Evolutionary conservation across 805 yeast genomes (phyloP).

Genomic region (Schizosaccharomyces japonicus): DNA sequence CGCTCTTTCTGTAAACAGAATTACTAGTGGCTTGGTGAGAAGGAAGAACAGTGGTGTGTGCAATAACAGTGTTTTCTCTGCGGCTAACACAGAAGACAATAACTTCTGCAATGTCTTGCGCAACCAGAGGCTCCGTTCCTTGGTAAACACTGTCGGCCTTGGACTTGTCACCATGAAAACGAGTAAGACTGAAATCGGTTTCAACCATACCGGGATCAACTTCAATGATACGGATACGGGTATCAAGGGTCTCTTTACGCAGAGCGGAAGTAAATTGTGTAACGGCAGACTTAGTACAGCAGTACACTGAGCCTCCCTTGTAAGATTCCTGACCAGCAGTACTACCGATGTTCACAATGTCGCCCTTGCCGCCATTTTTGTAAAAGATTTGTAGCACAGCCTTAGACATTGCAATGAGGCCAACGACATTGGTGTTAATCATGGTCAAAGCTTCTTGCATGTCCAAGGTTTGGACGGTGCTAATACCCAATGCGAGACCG

Average conservation of each 20-base stretch:
- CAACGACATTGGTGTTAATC: conserved; percentile 73
- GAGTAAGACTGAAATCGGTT: conserved; percentile 37
- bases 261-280: conserved; percentile 32
- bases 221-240: conserved; percentile 47
- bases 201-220: conserved; percentile 62
- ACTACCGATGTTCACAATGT: conserved; percentile 41
- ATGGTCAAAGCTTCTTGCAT: conserved; percentile 44
- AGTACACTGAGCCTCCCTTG: conserved; percentile 49
- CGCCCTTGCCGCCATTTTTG: conserved; percentile 32
- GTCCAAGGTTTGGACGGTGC: conserved; percentile 43
- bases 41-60: conserved; percentile 65
- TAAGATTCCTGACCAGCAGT: conserved; percentile 51
- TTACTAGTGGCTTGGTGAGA: conserved; percentile 20
- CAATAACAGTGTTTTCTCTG: conserved; percentile 47
- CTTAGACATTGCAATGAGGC: conserved; percentile 65
- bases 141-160: conserved; percentile 42
- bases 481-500: conserved; percentile 51
- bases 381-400: conserved; percentile 44
- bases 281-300: conserved; percentile 44
- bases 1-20: conserved; percentile 10
- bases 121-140: conserved; percentile 45
- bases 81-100: conserved; percentile 40
- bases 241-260: conserved; percentile 51
- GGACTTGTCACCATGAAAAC: conserved; percentile 37
- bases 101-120: conserved; percentile 53